Base-by-base conservation (phyloP, 352 stramenopile species). In the Pythium sp. region DNA sequence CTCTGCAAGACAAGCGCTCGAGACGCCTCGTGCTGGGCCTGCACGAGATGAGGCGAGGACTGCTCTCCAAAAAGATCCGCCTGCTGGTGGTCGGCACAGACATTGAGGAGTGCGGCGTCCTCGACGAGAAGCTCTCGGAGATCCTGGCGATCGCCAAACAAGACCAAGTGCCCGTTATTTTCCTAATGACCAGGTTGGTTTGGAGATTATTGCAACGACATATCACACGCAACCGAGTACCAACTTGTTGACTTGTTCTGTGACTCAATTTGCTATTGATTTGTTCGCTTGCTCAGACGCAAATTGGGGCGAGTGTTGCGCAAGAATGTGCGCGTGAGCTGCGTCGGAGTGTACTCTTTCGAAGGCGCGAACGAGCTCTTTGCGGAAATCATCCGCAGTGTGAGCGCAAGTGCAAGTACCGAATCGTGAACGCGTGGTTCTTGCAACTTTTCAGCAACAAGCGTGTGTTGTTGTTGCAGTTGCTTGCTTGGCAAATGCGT, bases 311-410 rank as follows among this genome's bases (percentile, higher is more conserved):
- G 93, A 65, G 83, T 92, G 1, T 49, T 99, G 11, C 89, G 91
- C 22, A 99, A 99, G 69, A 91, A 73, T 14, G 92, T 98, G 20
- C 96, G 97, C 47, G 86, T 99, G 30, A 97, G 92, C 66, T 97
- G 96, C 46, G 84, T 99, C 18, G 97, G 93, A 12, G 79, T 99
- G 2, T 98, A 98, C 81, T 98, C 92, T 43, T 81, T 95, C 18
- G 93, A 99, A 59, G 97, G 97, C n/a, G 97, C 94, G 1, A 88
- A 98, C 67, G 91, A 98, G 12, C 68, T 95, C n/a, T 96, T 81
- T 60, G 71, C 77, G 26, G 62, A 85, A 12, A 77, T 90, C 32
- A 28, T 87, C 18, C 41, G 28, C 28, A 14, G 12, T 8, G 6
- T 12, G 53, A 60, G 28, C 28, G 15, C 38, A 20, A 18, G 14